These are phyloP conservation scores for Trematosphaeria pertusa DNA, from an alignment of 2,329 filamentous ascomycete genomes.

Conservation along the genomic window DNA sequence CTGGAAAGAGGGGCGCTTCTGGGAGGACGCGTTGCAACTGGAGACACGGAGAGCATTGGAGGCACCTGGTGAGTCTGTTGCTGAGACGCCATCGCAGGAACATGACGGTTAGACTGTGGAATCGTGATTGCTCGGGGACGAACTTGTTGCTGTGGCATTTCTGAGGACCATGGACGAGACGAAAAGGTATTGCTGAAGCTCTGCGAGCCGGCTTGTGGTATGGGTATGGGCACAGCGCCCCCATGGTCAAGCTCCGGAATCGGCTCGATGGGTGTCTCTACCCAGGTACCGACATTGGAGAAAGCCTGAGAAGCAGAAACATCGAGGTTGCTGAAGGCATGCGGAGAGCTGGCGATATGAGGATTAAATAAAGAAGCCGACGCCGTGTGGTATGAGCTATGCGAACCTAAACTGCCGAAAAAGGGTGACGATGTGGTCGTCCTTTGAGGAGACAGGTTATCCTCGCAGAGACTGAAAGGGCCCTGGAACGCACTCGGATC, in stretches of 20 bases:
- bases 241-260: slow-evolving; percentile 36
- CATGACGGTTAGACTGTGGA: slow-evolving; percentile 27
- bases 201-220: slow-evolving; percentile 31
- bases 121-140: slow-evolving; percentile 38
- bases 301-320: slow-evolving; percentile 38
- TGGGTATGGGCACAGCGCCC: slow-evolving; percentile 35
- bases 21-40: slow-evolving; percentile 26
- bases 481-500: slow-evolving; percentile 26
- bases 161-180: slow-evolving; percentile 19
- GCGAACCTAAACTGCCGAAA: slow-evolving; percentile 25
- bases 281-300: slow-evolving; percentile 36
- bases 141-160: slow-evolving; percentile 14
- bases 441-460: slow-evolving; percentile 21
- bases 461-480: slow-evolving; percentile 34
- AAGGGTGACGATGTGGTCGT: slow-evolving; percentile 27
- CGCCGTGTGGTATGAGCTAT: slow-evolving; percentile 28
- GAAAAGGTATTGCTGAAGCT: slow-evolving; percentile 23
- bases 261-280: slow-evolving; percentile 38
- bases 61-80: slow-evolving; percentile 25
- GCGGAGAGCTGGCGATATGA: slow-evolving; percentile 31
- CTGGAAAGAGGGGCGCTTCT: slow-evolving; percentile 32
- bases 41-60: slow-evolving; percentile 35
- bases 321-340: slow-evolving; percentile 39
- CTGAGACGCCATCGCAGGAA: slow-evolving; percentile 20
- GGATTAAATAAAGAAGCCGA: slow-evolving; percentile 38